phyloP scores from a whole-genome alignment of 2,329 filamentous ascomycete genomes.

The Aureobasidium mangrovei region DNA sequence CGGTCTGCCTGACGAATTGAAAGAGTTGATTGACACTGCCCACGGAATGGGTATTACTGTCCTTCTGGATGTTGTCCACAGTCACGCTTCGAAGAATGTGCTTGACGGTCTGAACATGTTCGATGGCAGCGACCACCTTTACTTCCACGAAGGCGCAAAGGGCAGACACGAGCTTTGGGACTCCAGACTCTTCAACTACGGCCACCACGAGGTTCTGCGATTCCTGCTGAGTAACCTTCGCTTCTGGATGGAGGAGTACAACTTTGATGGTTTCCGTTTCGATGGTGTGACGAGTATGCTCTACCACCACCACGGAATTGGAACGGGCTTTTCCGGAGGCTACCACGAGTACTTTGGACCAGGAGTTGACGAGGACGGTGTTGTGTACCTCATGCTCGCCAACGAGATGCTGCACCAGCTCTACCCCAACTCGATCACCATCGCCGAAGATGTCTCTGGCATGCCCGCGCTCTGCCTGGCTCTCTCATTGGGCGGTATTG shows the following conservation, averaged over 20 bases:
- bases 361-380: constrained; percentile 81
- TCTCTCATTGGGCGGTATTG: constrained; percentile 77
- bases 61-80: constrained; percentile 91
- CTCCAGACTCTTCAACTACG: constrained; percentile 94
- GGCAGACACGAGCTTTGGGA: constrained; percentile 93
- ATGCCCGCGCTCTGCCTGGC: constrained; percentile 95
- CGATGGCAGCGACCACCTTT: constrained; percentile 87
- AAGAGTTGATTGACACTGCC: constrained; percentile 91
- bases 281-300: constrained; percentile 99
- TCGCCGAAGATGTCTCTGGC: constrained; percentile 94
- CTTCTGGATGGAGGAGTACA: constrained; percentile 99
- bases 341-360: constrained; percentile 97
- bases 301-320: constrained; percentile 90
- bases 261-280: constrained; percentile 94
- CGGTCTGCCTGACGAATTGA: constrained; percentile 85
- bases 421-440: constrained; percentile 79
- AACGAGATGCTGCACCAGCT: constrained; percentile 92
- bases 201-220: constrained; percentile 85
- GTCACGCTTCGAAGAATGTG: constrained; percentile 95
- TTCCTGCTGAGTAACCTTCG: constrained; percentile 91
- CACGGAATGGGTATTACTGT: constrained; percentile 86
- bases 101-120: constrained; percentile 93
- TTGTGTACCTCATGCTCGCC: constrained; percentile 91
- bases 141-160: constrained; percentile 82
- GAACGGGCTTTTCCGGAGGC: constrained; percentile 94